Base-by-base conservation (phyloP, 768 basidiomycete species). In the Cystofilobasidium macerans region DNA sequence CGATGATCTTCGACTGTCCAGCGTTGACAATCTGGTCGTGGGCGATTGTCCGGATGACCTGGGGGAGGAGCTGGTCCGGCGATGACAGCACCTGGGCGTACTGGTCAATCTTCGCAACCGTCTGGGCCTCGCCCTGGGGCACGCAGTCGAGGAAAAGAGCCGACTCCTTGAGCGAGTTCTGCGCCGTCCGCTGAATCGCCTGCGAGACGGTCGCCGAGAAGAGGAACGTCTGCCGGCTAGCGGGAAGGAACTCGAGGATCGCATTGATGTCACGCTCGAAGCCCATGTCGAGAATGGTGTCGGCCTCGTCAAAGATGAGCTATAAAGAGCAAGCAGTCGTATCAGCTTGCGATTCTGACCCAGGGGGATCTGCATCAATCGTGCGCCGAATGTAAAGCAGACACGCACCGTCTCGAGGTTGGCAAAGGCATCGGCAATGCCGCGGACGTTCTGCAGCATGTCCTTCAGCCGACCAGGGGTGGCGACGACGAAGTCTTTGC, bases 291-390 rank as follows among this genome's bases (percentile, higher is more conserved):
- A 97, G 79, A 16, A 94, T 80, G 0, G 86, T 88, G 72, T 98
- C 92, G 14, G 90, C 89, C 74, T 95, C 90, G 72, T 98, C 95
- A 65, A 98, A 79, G 67, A 98, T 81, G 61, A 98, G 81, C 88
- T 90, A 69, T 11, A n/a, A n/a, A n/a, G n/a, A n/a, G n/a, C n/a
- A n/a, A n/a, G n/a, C n/a, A n/a, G n/a, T n/a, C n/a, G n/a, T n/a
- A n/a, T n/a, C n/a, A n/a, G n/a, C n/a, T n/a, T n/a, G n/a, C n/a
- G n/a, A n/a, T n/a, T n/a, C n/a, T n/a, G n/a, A n/a, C n/a, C n/a
- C n/a, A n/a, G 2, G 24, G 56, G 5, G 48, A 33, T 14, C 1
- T 32, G 8, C 16, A 45, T 35, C 40, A 36, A 45, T n/a, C n/a
- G n/a, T n/a, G n/a, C 40, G 51, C 57, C 22, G 48, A 56, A 56